Base-by-base conservation (phyloP, 371 early-diverging fungal genomes). In the Umbelopsis sp. region DNA sequence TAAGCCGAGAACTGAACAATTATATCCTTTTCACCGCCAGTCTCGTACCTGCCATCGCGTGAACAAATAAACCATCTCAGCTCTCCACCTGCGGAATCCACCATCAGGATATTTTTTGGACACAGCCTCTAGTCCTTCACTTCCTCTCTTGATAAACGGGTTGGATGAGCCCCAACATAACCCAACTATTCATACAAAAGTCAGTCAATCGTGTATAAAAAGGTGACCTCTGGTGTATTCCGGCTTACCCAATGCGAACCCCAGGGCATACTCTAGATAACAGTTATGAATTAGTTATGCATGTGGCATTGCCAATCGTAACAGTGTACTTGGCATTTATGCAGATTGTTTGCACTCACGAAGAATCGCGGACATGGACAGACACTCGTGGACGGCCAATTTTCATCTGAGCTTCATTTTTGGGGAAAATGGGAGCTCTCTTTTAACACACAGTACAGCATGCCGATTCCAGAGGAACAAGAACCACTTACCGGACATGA, bases 161-260 rank as follows among this genome's bases (percentile, higher is more conserved):
- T 97, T 97, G 10, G 98, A 97, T 52, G 92, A 88, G 9, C 98
- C 98, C 98, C 98, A 97, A 74, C 94, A 96, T 10, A 94, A 73
- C 1, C 96, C 94, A 18, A 95, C 95, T 77, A 79, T 64, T 29
- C 1, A 48, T 25, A 45, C 41, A 37, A 1, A 41, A 41, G 41
- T 41, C 7, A 41, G 41, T 10, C 41, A 2, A 41, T 41, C 41
- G 41, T 41, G 41, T 41, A 41, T 7, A 29, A 4, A 29, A 29
- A 29, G 29, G 41, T 41, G 7, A 41, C 41, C 12, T 41, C 5
- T 7, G 7, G 7, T 41, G 41, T 41, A 41, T 10, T 41, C 41
- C 41, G 41, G 12, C 12, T 35, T 57, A 57, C 57, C 57, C 32
- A 57, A 57, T 6, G 32, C 35, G 35, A 57, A 57, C 0, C 57